phyloP scores from a whole-genome alignment of 257 asterid genomes.

The Solanum bulbocastanum region DNA sequence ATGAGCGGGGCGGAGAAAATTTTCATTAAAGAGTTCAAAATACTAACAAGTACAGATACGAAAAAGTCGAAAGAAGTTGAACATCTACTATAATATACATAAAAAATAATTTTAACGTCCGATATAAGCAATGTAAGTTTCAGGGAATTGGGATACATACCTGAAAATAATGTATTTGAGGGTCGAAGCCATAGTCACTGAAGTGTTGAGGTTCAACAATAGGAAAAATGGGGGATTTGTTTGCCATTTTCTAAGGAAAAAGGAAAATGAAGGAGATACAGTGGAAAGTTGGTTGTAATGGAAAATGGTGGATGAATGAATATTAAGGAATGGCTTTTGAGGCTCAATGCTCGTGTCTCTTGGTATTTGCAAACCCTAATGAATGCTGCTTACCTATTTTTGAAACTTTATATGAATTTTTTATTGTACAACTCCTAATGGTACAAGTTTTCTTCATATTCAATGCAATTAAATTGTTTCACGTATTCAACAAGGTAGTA shows the following conservation, averaged over 20 bases:
- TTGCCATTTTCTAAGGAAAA: conserved; percentile 19
- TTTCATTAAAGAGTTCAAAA: no score
- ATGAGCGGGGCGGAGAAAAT: neutral
- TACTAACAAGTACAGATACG: no score
- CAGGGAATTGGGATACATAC: conserved; percentile 10
- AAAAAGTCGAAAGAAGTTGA: neutral
- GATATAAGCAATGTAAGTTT: neutral
- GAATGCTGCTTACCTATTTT: neutral
- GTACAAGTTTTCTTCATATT: neutral
- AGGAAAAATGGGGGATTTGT: conserved; percentile 44
- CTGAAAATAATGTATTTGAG: conserved; percentile 75
- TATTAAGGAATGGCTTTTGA: neutral
- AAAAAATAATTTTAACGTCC: no score
- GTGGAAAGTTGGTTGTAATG: neutral
- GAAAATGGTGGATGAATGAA: neutral
- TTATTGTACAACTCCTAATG: neutral
- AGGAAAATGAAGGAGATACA: no score
- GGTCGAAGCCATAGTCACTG: conserved; percentile 71
- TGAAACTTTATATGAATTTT: neutral
- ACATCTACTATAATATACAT: no score
- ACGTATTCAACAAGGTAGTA: neutral
- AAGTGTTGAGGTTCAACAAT: conserved; percentile 51
- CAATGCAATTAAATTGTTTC: conserved; percentile 9
- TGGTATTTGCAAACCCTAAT: conserved; percentile 5
- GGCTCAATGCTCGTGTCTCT: neutral